phyloP scores from a whole-genome alignment of 768 basidiomycete genomes.

The Termitomyces sp. region DNA sequence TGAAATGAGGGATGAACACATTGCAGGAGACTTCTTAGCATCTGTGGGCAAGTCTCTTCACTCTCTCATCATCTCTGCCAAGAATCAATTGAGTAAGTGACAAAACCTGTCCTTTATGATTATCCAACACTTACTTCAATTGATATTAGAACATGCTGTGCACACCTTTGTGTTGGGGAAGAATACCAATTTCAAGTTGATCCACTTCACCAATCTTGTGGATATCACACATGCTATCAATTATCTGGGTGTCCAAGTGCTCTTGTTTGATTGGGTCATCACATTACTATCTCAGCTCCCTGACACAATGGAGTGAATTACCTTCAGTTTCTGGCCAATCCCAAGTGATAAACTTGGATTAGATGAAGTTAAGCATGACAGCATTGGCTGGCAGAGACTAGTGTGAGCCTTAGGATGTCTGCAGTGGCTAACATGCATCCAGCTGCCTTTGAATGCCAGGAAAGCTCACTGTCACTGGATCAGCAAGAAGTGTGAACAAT shows the following conservation, averaged over 20 bases:
- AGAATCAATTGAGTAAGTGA: constrained; percentile 6
- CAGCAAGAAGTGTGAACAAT: neutral
- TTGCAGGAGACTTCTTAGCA: neutral
- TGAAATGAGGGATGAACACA: neutral
- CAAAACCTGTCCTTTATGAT: neutral
- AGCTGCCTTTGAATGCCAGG: constrained; percentile 5
- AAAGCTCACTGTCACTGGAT: constrained; percentile 7
- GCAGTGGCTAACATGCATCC: neutral
- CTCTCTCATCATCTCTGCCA: constrained; percentile 9
- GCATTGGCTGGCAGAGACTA: constrained; percentile 6
- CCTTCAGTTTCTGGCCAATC: constrained; percentile 11
- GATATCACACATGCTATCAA: constrained; percentile 3
- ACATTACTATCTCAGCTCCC: constrained; percentile 4
- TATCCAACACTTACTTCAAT: neutral
- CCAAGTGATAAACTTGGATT: constrained; percentile 10
- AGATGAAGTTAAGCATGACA: neutral
- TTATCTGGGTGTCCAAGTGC: neutral
- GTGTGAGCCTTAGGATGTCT: neutral
- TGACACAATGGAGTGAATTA: neutral
- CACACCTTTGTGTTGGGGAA: neutral
- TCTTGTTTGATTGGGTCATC: constrained; percentile 10
- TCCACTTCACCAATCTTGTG: constrained; percentile 12
- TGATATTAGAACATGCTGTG: neutral
- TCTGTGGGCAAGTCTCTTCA: constrained; percentile 1
- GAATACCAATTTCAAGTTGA: constrained; percentile 1